Base-by-base conservation (phyloP, 805 yeast species). In the Hyphopichia homilentoma region DNA sequence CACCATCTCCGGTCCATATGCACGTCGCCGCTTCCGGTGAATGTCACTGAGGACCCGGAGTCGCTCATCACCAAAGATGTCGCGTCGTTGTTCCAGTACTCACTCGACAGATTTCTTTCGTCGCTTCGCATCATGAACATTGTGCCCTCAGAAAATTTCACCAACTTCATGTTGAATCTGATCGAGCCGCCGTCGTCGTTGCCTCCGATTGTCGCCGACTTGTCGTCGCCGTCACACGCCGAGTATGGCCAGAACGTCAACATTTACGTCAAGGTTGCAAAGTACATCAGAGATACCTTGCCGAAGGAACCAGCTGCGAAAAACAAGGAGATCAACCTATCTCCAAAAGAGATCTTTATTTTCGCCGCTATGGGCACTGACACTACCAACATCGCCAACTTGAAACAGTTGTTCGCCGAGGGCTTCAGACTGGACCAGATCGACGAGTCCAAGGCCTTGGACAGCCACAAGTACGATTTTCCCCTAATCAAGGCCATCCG, bases 311-410 rank as follows among this genome's bases (percentile, higher is more conserved):
- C 13, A 15, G 12, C 26, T 18, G 17, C 12, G 15, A 13, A 14
- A 26, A 13, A 14, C 29, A 26, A 14, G n/a, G n/a, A n/a, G n/a
- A 12, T 26, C 12, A 15, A 12, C 8, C 17, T 26, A 7, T 16
- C 20, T 13, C 29, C 29, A 4, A 18, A 26, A 14, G 29, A 26
- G 9, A 26, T 26, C 11, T 15, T 26, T 13, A 20, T 26, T 13
- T 26, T 26, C 17, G 29, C 29, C 16, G 29, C 29, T 11, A 26
- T 26, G 29, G 29, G 29, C 7, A 14, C 29, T 14, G 15, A 26
- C 18, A 15, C 18, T 9, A 26, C 29, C 16, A 26, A 16, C 18
- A 7, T 12, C 8, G 17, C 18, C 11, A 26, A 26, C 18, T 15
- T 26, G n/a, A 11, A 26, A 5, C 29, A 26, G 17, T 5, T 26